Conservation (phyloP, 202 grass and related monocot genomes). For the Zizania palustris region DNA sequence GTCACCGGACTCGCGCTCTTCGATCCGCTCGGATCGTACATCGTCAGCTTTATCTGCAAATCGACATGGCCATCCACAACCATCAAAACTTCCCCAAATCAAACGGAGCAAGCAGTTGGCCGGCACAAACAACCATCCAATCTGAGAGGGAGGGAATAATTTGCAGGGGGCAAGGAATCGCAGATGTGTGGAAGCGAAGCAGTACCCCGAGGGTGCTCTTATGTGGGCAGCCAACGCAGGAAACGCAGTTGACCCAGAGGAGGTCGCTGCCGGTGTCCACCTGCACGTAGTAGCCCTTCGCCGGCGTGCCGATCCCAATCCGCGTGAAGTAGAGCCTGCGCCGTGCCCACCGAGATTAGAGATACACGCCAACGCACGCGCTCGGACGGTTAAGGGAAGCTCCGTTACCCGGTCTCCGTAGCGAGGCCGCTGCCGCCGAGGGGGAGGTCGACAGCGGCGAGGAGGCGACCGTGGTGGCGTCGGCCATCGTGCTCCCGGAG, state of each 20-base stretch:
- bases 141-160: neutral
- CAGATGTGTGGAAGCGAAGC: neutral
- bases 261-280: conserved; percentile 97
- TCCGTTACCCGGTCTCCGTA: conserved; percentile 54
- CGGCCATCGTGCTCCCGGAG: conserved; percentile 59
- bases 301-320: conserved; percentile 76
- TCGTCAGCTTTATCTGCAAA: conserved; percentile 75
- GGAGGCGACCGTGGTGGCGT: conserved; percentile 54
- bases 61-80: neutral
- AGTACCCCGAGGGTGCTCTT: conserved; percentile 84
- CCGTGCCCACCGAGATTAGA: conserved; percentile 17
- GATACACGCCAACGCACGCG: neutral
- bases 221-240: conserved; percentile 73
- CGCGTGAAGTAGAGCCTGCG: conserved; percentile 82
- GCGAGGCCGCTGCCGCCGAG: conserved; percentile 82
- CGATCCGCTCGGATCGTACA: conserved; percentile 74
- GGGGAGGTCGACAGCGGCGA: conserved; percentile 65
- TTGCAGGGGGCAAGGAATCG: neutral
- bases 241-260: conserved; percentile 93
- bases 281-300: conserved; percentile 87
- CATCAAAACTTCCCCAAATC: conserved; percentile 1
- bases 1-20: conserved; percentile 54
- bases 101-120: neutral
- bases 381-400: neutral
- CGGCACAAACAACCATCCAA: neutral